These are phyloP conservation scores for Arabis hirsuta DNA, from an alignment of 345 rosid genomes.

Conservation along the genomic window DNA sequence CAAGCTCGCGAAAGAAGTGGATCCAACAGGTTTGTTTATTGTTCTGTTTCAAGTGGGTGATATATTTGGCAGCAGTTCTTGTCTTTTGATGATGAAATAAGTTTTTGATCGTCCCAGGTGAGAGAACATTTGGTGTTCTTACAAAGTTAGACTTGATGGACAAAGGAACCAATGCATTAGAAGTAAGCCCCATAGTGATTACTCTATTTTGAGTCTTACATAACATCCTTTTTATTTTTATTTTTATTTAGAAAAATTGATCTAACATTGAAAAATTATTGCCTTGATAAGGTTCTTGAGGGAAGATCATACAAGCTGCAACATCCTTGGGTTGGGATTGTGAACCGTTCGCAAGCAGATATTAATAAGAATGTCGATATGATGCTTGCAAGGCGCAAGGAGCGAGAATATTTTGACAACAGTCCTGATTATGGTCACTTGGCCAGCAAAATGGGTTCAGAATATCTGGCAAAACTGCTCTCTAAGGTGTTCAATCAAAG, in stretches of 20 bases:
- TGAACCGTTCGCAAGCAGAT: constrained; percentile 98
- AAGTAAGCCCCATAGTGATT: constrained; percentile 49
- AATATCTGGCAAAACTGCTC: constrained; percentile 91
- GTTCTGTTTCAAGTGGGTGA: not conserved
- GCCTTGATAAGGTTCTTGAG: constrained; percentile 71
- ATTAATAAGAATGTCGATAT: constrained; percentile 88
- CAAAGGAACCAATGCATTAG: constrained; percentile 95
- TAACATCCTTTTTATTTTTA: not conserved
- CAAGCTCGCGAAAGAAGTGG: constrained; percentile 86
- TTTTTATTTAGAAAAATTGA: not conserved
- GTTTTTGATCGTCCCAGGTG: constrained; percentile 53
- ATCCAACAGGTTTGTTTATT: constrained; percentile 67
- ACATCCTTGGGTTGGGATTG: constrained; percentile 98
- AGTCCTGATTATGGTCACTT: constrained; percentile 96
- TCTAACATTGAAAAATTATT: not conserved
- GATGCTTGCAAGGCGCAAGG: constrained; percentile 88
- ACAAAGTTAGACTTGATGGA: constrained; percentile 98
- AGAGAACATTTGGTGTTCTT: constrained; percentile 95
- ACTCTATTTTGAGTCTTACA: not conserved
- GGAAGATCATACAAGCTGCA: constrained; percentile 89
- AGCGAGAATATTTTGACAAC: constrained; percentile 84
- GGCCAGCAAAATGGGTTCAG: constrained; percentile 94
- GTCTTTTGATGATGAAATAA: not conserved
- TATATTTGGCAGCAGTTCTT: not conserved
- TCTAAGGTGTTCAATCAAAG: constrained; percentile 62